Evolutionary conservation across 352 stramenopile genomes (phyloP), one percentile per base, ranked within the genome.

Genomic region (Globisporangium acanthophoron): DNA sequence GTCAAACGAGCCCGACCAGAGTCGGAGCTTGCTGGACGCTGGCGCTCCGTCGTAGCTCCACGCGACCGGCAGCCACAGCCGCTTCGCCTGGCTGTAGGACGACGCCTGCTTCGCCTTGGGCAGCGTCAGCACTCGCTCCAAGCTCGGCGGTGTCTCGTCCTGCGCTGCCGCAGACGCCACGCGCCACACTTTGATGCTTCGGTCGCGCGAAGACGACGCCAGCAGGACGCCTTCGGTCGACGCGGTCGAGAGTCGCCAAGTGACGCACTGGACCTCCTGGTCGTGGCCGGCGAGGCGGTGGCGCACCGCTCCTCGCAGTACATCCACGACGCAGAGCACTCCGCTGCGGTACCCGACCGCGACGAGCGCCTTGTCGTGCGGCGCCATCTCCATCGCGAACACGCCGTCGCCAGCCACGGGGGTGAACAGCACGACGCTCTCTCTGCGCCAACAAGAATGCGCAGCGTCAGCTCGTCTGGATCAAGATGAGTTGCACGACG

Each of bases 281-380:
- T 90, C 77, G 58, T 92, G 83, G 1, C 78, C 79, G 33, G 77
- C 67, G 31, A 90, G 65, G 2, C 79, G 73, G 33, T 82, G 65
- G 0, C 61, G 61, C 5, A 89, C 50, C 13, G 16, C 56, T 0
- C 72, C 65, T 43, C 72, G 60, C 0, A 61, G 54, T 18, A 66
- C 49, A 33, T 90, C 74, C 1, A 90, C 52, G n/a, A 91, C 41
- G 35, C 80, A 87, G 3, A 92, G 52, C 15, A 76, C 62, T 2
- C 83, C 83, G 61, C 80, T 92, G 18, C 83, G 73, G 57, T 80
- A 92, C 24, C 83, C 83, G 11, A 92, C 73, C 8, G 80, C 83
- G 16, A 90, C 68, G 12, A 88, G 51, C n/a, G 62, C 45, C 53
- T 73, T 78, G 48, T 82, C 72, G 6, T 76, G 66, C 8, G 78